Percentiles rank a stretch among this genome's conserved stretches.
Evolutionary conservation across 176 grass and related monocot genomes (phyloP).

Genomic region (Saccharum officinarum): DNA sequence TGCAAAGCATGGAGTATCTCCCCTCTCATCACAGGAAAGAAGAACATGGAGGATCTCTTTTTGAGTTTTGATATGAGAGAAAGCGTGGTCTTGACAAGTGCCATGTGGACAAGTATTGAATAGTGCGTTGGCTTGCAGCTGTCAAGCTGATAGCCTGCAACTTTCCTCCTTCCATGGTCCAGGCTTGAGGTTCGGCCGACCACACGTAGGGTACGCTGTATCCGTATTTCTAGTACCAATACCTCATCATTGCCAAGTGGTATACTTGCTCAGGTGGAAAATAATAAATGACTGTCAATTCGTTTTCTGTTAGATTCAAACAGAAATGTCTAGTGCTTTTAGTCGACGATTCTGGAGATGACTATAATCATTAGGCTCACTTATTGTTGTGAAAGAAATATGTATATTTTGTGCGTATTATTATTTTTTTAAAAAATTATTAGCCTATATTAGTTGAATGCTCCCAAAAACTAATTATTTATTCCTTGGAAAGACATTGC

Average conservation of each 20-base stretch:
- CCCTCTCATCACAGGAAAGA: constrained; percentile 10
- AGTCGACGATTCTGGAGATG: constrained; percentile 8
- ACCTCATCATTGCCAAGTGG: constrained; percentile 32
- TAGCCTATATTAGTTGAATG: not conserved
- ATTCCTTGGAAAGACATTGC: not conserved
- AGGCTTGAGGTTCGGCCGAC: constrained; percentile 20
- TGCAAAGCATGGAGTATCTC: constrained; percentile 43
- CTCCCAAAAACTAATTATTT: not conserved
- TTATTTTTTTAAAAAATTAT: not conserved
- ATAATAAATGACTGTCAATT: constrained; percentile 12
- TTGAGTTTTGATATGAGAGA: constrained; percentile 52
- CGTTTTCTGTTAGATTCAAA: constrained; percentile 23
- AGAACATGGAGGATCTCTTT: constrained; percentile 41
- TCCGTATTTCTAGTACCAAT: constrained; percentile 42
- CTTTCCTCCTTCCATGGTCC: constrained; percentile 29
- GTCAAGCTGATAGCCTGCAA: constrained; percentile 43
- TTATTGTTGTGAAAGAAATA: constrained; percentile 3
- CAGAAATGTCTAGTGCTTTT: constrained; percentile 9
- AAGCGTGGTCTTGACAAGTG: constrained; percentile 49
- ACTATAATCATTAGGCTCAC: constrained; percentile 20
- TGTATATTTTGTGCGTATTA: not conserved
- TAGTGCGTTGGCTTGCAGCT: constrained; percentile 56
- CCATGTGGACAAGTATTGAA: constrained; percentile 51
- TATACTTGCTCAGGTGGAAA: constrained; percentile 23
- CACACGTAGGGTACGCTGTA: constrained; percentile 21